Conservation (phyloP, 2,329 filamentous ascomycete genomes). For the Mycosphaerella sp. region DNA sequence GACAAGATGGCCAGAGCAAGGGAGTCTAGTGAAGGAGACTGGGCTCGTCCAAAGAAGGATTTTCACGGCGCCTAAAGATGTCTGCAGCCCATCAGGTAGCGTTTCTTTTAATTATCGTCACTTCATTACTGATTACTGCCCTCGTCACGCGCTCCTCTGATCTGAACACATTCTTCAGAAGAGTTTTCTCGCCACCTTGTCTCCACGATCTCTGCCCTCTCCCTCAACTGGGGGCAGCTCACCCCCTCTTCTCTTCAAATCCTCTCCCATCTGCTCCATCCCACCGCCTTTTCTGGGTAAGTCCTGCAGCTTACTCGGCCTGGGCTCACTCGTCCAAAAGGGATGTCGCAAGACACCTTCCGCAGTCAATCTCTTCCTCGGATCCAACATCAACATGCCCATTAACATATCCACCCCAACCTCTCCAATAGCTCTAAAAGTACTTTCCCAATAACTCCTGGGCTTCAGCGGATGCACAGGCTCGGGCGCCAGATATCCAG, state of each 20-base stretch:
- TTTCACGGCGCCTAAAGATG: no score
- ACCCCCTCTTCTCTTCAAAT: conserved; percentile 71
- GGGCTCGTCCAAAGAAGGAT: no score
- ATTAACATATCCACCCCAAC: conserved; percentile 84
- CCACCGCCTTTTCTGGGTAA: conserved; percentile 72
- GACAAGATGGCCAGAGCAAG: no score
- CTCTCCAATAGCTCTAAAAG: conserved; percentile 73
- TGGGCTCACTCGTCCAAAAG: conserved; percentile 81
- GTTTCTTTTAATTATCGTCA: no score
- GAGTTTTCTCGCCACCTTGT: conserved; percentile 69
- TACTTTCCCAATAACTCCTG: conserved; percentile 64
- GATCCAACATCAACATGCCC: conserved; percentile 77
- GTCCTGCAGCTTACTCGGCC: conserved; percentile 73
- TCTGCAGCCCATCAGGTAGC: no score
- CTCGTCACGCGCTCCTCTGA: no score
- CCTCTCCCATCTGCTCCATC: conserved; percentile 69
- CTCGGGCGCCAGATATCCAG: conserved; percentile 69
- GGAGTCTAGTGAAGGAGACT: no score
- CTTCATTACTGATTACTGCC: no score
- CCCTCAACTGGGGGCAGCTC: conserved; percentile 57
- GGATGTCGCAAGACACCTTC: conserved; percentile 70
- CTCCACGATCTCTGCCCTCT: conserved; percentile 52
- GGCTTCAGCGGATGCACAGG: conserved; percentile 54
- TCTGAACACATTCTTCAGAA: background rate
- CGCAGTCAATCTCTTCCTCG: conserved; percentile 74